Conservation (phyloP, 352 stramenopile genomes). For the Paralagenidium karlingii region DNA sequence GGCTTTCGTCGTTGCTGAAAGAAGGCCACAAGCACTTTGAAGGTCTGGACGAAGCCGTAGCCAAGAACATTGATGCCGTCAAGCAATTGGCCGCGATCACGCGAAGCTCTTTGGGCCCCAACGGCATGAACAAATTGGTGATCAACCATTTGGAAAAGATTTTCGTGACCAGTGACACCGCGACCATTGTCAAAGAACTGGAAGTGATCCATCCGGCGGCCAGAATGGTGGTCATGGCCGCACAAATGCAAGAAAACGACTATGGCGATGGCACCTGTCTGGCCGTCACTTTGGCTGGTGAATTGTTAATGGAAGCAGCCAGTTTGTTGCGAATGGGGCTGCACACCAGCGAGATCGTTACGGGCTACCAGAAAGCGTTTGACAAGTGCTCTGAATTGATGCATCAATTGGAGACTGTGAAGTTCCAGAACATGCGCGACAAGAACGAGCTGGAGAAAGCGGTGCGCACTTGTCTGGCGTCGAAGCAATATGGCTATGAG, state of each 20-base stretch:
- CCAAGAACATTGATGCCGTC: conserved; percentile 98
- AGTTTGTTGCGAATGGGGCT: conserved; percentile 96
- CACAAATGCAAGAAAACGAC: conserved; percentile 98
- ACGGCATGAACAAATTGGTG: conserved; percentile 99
- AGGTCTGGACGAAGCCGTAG: conserved; percentile 91
- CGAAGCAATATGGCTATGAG: conserved; percentile 97
- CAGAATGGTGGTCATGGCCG: conserved; percentile 96
- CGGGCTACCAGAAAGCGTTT: conserved; percentile 94
- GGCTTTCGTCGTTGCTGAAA: conserved; percentile 96
- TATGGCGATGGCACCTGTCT: conserved; percentile 95
- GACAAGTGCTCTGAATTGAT: conserved; percentile 90
- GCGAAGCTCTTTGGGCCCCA: conserved; percentile 95
- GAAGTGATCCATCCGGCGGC: conserved; percentile 98
- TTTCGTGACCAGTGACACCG: conserved; percentile 98
- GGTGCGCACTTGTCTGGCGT: conserved; percentile 91
- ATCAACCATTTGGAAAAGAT: conserved; percentile 99
- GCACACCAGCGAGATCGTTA: conserved; percentile 96
- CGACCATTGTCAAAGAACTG: conserved; percentile 98
- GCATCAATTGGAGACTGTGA: conserved; percentile 71
- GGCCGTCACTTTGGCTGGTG: conserved; percentile 93
- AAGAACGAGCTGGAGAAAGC: conserved; percentile 76
- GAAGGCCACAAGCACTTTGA: conserved; percentile 95
- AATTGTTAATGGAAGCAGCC: conserved; percentile 94
- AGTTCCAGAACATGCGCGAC: conserved; percentile 76
- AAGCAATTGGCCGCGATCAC: conserved; percentile 97